phyloP scores from a whole-genome alignment of 306 rosid genomes.

The Potentilla sterilis region DNA sequence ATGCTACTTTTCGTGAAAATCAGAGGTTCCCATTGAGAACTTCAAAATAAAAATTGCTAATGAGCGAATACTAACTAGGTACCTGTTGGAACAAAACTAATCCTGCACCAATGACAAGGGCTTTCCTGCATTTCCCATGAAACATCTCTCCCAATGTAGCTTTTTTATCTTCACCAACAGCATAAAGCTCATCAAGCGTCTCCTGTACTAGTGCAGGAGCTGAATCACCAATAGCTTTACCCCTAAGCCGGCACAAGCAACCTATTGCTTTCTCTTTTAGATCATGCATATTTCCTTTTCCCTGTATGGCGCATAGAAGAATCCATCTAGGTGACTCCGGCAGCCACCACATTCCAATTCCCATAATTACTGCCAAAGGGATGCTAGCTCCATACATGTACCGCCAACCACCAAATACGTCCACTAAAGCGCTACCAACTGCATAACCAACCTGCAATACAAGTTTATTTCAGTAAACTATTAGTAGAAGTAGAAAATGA shows the following conservation, averaged over 20 bases:
- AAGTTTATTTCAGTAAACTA: too few relatives aligned
- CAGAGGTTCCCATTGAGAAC: not conserved
- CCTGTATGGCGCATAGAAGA: conserved; percentile 70
- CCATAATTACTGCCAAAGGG: conserved; percentile 75
- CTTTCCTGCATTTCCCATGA: conserved; percentile 70
- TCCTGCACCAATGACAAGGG: conserved; percentile 78
- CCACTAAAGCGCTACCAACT: conserved; percentile 79
- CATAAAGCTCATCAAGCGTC: conserved; percentile 70
- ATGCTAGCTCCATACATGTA: conserved; percentile 69
- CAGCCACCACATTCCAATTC: conserved; percentile 87
- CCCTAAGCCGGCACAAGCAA: conserved; percentile 63
- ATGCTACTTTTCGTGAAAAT: conserved; percentile 27
- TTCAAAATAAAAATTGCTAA: conserved; percentile 18
- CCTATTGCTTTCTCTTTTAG: conserved; percentile 49
- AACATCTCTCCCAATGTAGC: conserved; percentile 67
- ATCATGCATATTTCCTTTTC: conserved; percentile 43
- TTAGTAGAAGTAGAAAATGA: conserved; percentile 11
- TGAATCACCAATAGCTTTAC: conserved; percentile 46
- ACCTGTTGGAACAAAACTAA: conserved; percentile 98
- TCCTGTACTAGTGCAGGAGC: conserved; percentile 72
- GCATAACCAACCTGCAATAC: conserved; percentile 73
- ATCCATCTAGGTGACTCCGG: conserved; percentile 92
- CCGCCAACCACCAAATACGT: conserved; percentile 75
- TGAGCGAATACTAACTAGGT: conserved; percentile 17
- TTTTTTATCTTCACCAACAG: conserved; percentile 61